A percentile compares a stretch with the other conserved stretches of the same genome.
Conservation (phyloP, 352 stramenopile species). For the Phytophthora sp. region DNA sequence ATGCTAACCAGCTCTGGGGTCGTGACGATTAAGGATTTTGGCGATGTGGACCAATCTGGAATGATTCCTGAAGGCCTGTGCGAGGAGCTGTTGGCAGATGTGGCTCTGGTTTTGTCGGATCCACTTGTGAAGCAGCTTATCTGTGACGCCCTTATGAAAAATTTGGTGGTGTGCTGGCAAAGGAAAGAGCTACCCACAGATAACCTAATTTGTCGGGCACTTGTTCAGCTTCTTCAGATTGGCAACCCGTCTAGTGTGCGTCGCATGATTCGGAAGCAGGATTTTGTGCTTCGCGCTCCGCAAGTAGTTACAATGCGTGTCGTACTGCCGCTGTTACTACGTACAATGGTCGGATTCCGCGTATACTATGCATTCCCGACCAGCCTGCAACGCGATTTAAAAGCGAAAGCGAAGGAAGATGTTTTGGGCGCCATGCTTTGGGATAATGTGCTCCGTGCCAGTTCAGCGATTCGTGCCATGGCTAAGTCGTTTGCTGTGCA, state of each 20-base stretch:
- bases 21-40: conserved; percentile 70
- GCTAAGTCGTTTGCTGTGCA: conserved; percentile 74
- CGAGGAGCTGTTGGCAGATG: conserved; percentile 76
- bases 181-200: conserved; percentile 81
- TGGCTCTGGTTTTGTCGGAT: conserved; percentile 79
- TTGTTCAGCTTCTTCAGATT: conserved; percentile 88
- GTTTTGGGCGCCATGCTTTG: conserved; percentile 55
- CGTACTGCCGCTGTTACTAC: conserved; percentile 70
- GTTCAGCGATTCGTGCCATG: conserved; percentile 72
- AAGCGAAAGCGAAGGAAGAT: conserved; percentile 54
- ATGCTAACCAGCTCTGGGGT: conserved; percentile 78
- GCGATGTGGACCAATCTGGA: conserved; percentile 75
- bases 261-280: conserved; percentile 85
- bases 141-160: conserved; percentile 77
- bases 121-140: conserved; percentile 82
- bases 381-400: conserved; percentile 42
- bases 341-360: conserved; percentile 59
- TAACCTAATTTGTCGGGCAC: conserved; percentile 71
- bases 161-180: conserved; percentile 63
- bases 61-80: conserved; percentile 87
- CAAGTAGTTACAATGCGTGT: conserved; percentile 86
- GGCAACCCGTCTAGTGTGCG: conserved; percentile 80
- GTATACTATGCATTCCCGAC: conserved; percentile 50
- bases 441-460: conserved; percentile 75
- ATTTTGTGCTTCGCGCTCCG: conserved; percentile 79